Evolutionary conservation across 768 basidiomycete genomes (phyloP), one percentile per base, ranked within the genome.

Genomic region (Leccinum olivaceopallidum): DNA sequence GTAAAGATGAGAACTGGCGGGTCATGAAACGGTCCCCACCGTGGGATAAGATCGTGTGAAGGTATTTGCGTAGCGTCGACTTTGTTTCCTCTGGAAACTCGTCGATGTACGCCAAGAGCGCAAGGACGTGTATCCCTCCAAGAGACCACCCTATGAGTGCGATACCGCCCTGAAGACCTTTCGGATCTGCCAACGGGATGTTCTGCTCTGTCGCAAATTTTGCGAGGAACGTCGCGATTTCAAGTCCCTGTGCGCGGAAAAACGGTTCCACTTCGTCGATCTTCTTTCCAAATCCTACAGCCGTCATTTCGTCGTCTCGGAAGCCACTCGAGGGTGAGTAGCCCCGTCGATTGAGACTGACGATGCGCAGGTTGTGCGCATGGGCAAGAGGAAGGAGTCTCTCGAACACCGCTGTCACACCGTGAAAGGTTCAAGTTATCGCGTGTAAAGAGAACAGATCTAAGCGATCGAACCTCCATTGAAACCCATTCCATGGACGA

Each of bases 281-380:
- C 49, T 37, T 70, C 60, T 69, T 70, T 30, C 53, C 53, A 4
- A 3, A 16, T 3, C 68, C 67, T 47, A 70, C 39, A 18, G 42
- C 39, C 0, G 32, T 5, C 12, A 69, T 6, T 7, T 69, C 65
- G 2, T 57, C 51, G 6, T 66, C 59, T 18, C 37, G 32, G 44
- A 71, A 73, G 26, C 57, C 39, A 20, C 71, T 71, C 18, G 71
- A 71, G 18, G 71, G 71, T 2, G 55, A 1, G 18, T 73, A 73
- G 2, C 70, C 72, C 6, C 69, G 72, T 53, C 70, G 62, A 42
- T 73, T 63, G 16, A 71, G 20, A n/a, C 65, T 62, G 53, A 71
- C 56, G 36, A 71, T 65, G 26, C 70, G 67, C 12, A 67, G 61
- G 28, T 65, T 49, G 55, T 73, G 65, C 2, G 39, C 28, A 47